These are phyloP conservation scores for Rosellinia necatrix DNA, from an alignment of 2,329 filamentous ascomycete genomes.

Conservation along the genomic window DNA sequence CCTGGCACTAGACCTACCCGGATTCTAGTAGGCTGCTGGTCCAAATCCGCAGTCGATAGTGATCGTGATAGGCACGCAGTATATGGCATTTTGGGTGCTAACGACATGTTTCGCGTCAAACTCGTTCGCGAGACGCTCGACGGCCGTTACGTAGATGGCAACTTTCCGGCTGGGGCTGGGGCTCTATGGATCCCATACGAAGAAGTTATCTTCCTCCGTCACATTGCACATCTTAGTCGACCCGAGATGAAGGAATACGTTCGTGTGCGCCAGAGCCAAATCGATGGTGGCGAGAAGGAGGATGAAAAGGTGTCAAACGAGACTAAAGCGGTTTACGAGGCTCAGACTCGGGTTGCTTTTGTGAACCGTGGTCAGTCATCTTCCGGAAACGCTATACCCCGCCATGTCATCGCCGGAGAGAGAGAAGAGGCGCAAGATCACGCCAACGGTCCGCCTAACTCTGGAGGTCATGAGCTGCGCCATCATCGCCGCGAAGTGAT, in stretches of 20 bases:
- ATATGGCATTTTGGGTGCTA: conserved; percentile 64
- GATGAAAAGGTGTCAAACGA: conserved; percentile 57
- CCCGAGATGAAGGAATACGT: conserved; percentile 68
- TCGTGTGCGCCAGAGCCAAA: conserved; percentile 62
- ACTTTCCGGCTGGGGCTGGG: conserved; percentile 64
- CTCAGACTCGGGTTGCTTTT: conserved; percentile 49
- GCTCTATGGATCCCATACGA: conserved; percentile 67
- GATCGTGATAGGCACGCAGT: conserved; percentile 63
- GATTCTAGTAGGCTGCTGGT: conserved; percentile 65
- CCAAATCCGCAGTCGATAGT: conserved; percentile 53
- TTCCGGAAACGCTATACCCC: conserved; percentile 15
- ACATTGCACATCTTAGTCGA: conserved; percentile 55
- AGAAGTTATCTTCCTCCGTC: conserved; percentile 62
- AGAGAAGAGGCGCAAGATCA: conserved; percentile 30
- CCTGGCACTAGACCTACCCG: conserved; percentile 60
- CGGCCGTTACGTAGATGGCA: conserved; percentile 61
- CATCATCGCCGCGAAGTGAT: conserved; percentile 48
- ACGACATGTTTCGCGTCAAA: conserved; percentile 69
- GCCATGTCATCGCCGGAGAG: conserved; percentile 21
- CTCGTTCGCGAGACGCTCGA: conserved; percentile 64
- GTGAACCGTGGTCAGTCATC: conserved; percentile 32
- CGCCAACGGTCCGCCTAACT: conserved; percentile 15
- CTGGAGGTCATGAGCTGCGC: conserved; percentile 44
- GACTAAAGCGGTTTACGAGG: conserved; percentile 55
- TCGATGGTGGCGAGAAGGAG: conserved; percentile 57